Base-by-base conservation (phyloP, 495 filamentous ascomycete genomes). In the Penicillium arizonense region DNA sequence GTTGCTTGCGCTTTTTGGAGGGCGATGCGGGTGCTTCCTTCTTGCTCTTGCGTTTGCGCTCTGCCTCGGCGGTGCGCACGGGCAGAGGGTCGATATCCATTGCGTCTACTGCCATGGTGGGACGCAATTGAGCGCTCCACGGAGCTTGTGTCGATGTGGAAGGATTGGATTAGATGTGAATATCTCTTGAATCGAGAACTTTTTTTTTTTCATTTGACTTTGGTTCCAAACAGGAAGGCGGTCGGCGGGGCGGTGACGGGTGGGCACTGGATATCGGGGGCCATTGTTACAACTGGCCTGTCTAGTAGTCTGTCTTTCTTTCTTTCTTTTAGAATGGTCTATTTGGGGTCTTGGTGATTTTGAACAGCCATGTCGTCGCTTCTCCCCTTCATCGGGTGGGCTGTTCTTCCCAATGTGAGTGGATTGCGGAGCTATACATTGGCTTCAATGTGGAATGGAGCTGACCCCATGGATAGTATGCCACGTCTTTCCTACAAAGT, bases 311-410 rank as follows among this genome's bases (percentile, higher is more conserved):
- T 26, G 11, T 32, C n/a, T 32, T 1, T 32, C 12, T 9, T 24
- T 24, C 28, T 44, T 9, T 20, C 18, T 16, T 35, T 44, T 16
- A 28, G 42, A 16, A 50, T 50, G 48, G 11, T 50, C 9, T 4
- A 2, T 3, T 13, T 35, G 20, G 5, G 26, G 18, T 21, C 18
- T 12, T 42, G 32, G 38, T 30, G 5, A 51, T 21, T 46, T n/a
- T 28, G 21, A 49, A 1, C 60, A 47, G 11, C 3, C 43, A 73
- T 76, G 73, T 62, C 72, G 23, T 65, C 70, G 20, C 44, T 91
- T n/a, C 69, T 93, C n/a, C 89, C 88, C 12, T 83, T 87, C 41
- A 61, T 90, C 28, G 89, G 88, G 38, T 95, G 90, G 90, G 80
- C 81, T 30, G 82, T 93, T 63, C 84, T 95, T 43, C 90, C 90